A percentile compares a stretch with the other conserved stretches of the same genome.
These are phyloP conservation scores for Mucor velutinosus DNA, from an alignment of 371 early-diverging fungal species.

Conservation along the genomic window DNA sequence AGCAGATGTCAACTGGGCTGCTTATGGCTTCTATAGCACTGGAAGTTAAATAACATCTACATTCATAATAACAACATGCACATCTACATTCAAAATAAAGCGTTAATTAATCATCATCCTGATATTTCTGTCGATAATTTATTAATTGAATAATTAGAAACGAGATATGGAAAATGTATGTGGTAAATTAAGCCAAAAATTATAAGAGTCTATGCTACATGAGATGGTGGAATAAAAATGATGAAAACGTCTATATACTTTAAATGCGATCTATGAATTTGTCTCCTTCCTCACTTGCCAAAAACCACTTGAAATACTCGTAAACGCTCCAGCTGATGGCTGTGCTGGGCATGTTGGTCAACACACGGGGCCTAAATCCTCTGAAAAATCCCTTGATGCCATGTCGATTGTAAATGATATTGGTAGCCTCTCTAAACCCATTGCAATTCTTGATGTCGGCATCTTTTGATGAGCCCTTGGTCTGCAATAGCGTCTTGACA, in stretches of 20 bases:
- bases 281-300: slow-evolving; percentile 13
- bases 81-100: no score
- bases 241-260: background rate
- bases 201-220: background rate
- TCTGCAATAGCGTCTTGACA: slow-evolving; percentile 91
- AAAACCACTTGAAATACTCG: slow-evolving; percentile 83
- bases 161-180: background rate
- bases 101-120: no score
- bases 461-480: slow-evolving; percentile 77
- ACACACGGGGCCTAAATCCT: slow-evolving; percentile 80
- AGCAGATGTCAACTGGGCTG: no score
- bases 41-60: no score
- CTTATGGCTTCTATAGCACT: no score
- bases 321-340: slow-evolving; percentile 96
- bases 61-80: no score
- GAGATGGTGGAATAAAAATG: background rate
- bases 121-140: no score
- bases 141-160: background rate
- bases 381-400: slow-evolving; percentile 82
- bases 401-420: slow-evolving; percentile 72
- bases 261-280: slow-evolving; percentile 21
- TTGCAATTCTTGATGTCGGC: slow-evolving; percentile 65
- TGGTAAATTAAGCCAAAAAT: background rate
- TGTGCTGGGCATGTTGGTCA: slow-evolving; percentile 90
- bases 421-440: slow-evolving; percentile 75